Base-by-base conservation (phyloP, 257 asterid species). In the Galeopsis tetrahit region DNA sequence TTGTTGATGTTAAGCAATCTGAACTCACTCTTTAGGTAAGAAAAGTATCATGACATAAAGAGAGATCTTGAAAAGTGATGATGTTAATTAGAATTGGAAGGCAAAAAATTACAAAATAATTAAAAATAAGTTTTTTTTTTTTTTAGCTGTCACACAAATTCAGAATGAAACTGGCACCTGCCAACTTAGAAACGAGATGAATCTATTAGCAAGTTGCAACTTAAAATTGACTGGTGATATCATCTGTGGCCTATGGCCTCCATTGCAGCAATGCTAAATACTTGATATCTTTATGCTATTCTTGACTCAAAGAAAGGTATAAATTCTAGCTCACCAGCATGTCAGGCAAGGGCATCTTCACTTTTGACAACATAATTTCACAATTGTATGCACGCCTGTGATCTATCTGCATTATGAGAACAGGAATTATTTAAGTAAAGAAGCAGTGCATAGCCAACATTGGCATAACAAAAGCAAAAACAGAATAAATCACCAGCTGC, bases 371-470 rank as follows among this genome's bases (percentile, higher is more conserved):
- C 97, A 93, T 90, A 78, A 93, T 93, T 76, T 93, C 98, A 84
- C 98, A 93, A 82, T 93, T 93, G 81, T 89, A 90, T 7, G 98
- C 98, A 46, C 98, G 91, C 76, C 97, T 85, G 74, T 88, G 97
- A 2, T 93, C 97, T 79, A 93, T 72, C 98, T 93, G 94, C 81
- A 80, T 75, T 78, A 58, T 15, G 69, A 64, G 72, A 55, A 52
- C n/a, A 64, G 15, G 61, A 63, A 15, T 39, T 61, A 57, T 56
- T 66, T 15, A 73, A 38, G 43, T 36, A 59, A 28, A 63, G 48
- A 46, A 21, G 38, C 42, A 32, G 62, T 13, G 13, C 51, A 66
- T 42, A 28, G 10, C 17, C 57, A 60, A 32, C 59, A 59, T 11
- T 6, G 65, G 39, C 59, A 42, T 13, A 58, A 66, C 35, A 51